A percentile compares a stretch with the other conserved stretches of the same genome.
These are phyloP conservation scores for Suillus subaureus DNA, from an alignment of 768 basidiomycete genomes.

Conservation along the genomic window DNA sequence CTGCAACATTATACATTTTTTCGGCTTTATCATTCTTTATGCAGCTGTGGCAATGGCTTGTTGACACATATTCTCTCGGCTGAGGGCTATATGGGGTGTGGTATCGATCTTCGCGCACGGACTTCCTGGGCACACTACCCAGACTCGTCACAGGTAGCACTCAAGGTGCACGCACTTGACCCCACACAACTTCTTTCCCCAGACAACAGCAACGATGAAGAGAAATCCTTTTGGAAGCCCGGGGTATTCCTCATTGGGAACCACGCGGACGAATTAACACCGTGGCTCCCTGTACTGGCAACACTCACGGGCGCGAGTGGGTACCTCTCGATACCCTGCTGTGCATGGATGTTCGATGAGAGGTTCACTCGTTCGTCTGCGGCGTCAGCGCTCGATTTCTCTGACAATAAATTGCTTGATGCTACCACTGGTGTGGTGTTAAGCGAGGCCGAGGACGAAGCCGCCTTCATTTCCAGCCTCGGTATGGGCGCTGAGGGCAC, in stretches of 20 bases:
- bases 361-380: constrained; percentile 56
- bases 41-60: constrained; percentile 90
- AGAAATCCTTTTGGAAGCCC: constrained; percentile 33
- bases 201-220: not conserved
- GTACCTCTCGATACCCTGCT: constrained; percentile 88
- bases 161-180: constrained; percentile 74
- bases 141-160: constrained; percentile 52
- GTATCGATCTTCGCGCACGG: constrained; percentile 85
- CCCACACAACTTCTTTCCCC: constrained; percentile 44
- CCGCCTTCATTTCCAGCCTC: constrained; percentile 43
- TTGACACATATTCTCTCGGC: constrained; percentile 83
- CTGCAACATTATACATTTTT: not conserved
- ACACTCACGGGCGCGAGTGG: constrained; percentile 61
- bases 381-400: constrained; percentile 22
- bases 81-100: constrained; percentile 84
- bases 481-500: constrained; percentile 66
- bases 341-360: constrained; percentile 79
- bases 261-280: constrained; percentile 95
- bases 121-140: constrained; percentile 86
- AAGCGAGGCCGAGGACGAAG: constrained; percentile 24
- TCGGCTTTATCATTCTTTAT: not conserved
- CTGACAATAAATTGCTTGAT: constrained; percentile 21
- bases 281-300: constrained; percentile 88
- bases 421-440: constrained; percentile 21
- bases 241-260: constrained; percentile 87